These are phyloP conservation scores for Kwoniella bestiolae DNA, from an alignment of 768 basidiomycete genomes.

Conservation along the genomic window DNA sequence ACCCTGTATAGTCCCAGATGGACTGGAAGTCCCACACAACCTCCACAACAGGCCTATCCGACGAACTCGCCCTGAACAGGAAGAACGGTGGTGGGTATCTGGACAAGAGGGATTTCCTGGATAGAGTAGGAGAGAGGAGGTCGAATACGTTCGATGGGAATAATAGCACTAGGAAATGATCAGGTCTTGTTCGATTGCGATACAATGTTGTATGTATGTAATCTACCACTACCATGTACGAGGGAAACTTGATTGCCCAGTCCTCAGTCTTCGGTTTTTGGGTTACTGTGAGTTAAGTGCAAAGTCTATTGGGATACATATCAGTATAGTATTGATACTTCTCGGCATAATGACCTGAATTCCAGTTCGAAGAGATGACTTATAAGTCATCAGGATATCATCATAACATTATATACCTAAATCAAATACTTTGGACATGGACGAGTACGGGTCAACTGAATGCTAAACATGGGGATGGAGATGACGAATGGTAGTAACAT, in stretches of 20 bases:
- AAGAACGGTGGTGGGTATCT: slow-evolving; percentile 34
- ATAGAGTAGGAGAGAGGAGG: slow-evolving; percentile 61
- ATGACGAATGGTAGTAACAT: too few relatives aligned
- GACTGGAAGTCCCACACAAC: slow-evolving; percentile 52
- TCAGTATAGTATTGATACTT: not conserved
- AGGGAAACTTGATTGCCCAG: too few relatives aligned
- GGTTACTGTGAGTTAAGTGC: too few relatives aligned
- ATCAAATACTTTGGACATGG: not conserved
- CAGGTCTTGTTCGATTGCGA: too few relatives aligned
- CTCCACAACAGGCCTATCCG: slow-evolving; percentile 12
- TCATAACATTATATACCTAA: not conserved
- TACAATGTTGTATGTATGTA: not conserved
- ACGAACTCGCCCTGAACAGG: slow-evolving; percentile 49
- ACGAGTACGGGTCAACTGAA: not conserved
- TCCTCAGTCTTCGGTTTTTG: too few relatives aligned
- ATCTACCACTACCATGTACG: too few relatives aligned
- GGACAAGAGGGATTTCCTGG: slow-evolving; percentile 71
- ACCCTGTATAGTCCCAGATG: slow-evolving; percentile 39
- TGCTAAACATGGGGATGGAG: not conserved
- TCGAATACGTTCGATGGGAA: slow-evolving; percentile 18
- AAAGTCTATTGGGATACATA: too few relatives aligned
- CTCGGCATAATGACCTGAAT: too few relatives aligned
- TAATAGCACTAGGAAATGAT: not conserved
- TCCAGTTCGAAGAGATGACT: not conserved
- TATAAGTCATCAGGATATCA: not conserved